These are phyloP conservation scores for Waltiozyma solani DNA, from an alignment of 1,139 yeast species.

Conservation along the genomic window DNA sequence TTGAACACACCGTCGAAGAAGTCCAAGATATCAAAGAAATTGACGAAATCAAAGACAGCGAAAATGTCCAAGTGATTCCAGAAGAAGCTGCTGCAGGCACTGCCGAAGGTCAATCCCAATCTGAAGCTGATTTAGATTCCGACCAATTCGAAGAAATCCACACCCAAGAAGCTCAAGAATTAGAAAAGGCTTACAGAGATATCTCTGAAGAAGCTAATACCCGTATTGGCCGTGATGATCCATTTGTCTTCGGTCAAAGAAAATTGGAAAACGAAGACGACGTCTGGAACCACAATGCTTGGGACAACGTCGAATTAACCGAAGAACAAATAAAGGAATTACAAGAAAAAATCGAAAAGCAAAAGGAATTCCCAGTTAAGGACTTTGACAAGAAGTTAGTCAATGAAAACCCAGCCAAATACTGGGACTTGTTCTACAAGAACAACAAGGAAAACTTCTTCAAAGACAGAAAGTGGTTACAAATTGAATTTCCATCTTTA, in stretches of 20 bases:
- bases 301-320: constrained; percentile 99
- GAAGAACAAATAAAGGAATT: constrained; percentile 78
- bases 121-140: background rate
- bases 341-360: constrained; percentile 61
- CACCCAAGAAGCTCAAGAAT: background rate
- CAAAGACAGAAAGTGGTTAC: constrained; percentile 94
- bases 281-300: constrained; percentile 90
- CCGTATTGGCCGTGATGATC: constrained; percentile 75
- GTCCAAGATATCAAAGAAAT: background rate
- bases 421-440: constrained; percentile 91
- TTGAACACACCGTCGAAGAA: background rate
- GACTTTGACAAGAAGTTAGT: constrained; percentile 75
- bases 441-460: constrained; percentile 89
- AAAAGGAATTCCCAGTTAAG: constrained; percentile 71
- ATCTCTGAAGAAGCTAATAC: constrained; percentile 18
- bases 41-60: background rate
- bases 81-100: background rate
- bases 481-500: constrained; percentile 82
- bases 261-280: constrained; percentile 60
- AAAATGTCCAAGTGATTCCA: background rate
- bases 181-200: background rate
- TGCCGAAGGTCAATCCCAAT: background rate
- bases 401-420: constrained; percentile 82
- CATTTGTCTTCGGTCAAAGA: constrained; percentile 89
- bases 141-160: background rate